phyloP scores from a whole-genome alignment of 2,329 filamentous ascomycete genomes.

The Arthrinium phaeospermum region DNA sequence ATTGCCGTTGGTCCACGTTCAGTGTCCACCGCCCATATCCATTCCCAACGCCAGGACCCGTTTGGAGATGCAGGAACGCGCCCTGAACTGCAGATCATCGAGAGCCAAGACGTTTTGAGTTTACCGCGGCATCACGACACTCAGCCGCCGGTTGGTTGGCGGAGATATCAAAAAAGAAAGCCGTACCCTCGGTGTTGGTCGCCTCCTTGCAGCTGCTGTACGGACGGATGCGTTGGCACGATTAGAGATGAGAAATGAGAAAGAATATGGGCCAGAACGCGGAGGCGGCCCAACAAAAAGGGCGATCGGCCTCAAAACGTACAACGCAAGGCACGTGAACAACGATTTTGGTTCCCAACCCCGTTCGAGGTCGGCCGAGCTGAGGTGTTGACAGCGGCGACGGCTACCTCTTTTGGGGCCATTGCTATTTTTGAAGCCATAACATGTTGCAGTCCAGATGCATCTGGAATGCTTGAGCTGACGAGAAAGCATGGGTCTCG shows the following conservation, averaged over 20 bases:
- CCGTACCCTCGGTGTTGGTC: background rate
- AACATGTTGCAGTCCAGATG: background rate
- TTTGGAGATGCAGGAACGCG: constrained; percentile 12
- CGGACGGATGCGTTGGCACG: background rate
- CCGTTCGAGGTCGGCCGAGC: background rate
- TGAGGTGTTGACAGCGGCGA: background rate
- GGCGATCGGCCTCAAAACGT: background rate
- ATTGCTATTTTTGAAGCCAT: constrained; percentile 12
- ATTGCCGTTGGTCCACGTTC: background rate
- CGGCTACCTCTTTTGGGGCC: background rate
- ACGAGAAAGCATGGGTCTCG: constrained; percentile 2
- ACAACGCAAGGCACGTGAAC: constrained; percentile 1
- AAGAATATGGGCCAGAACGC: background rate
- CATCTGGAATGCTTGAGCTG: constrained; percentile 7
- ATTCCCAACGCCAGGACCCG: background rate
- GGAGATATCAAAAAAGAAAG: background rate
- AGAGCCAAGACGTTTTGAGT: constrained; percentile 7
- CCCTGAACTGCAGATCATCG: constrained; percentile 1
- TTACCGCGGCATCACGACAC: constrained; percentile 3
- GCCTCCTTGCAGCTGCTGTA: background rate
- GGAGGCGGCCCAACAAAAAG: background rate
- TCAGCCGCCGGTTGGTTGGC: background rate
- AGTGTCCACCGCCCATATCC: background rate
- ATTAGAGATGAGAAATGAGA: background rate
- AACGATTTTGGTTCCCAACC: background rate